phyloP scores from a whole-genome alignment of 2,329 filamentous ascomycete genomes.

The Xylaria sp. region DNA sequence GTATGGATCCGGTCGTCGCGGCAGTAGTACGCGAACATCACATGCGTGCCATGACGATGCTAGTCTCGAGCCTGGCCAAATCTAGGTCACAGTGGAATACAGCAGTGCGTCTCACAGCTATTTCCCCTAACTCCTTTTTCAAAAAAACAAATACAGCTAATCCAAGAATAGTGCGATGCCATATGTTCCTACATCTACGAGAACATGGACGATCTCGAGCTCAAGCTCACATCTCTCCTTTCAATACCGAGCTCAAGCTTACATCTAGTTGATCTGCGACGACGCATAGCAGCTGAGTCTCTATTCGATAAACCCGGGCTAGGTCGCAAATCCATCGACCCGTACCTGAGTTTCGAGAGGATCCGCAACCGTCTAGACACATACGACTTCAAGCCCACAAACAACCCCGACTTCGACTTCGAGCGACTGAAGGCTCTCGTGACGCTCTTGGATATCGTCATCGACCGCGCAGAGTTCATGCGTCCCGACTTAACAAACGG shows the following conservation, averaged over 20 bases:
- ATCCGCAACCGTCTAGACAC: conserved; percentile 60
- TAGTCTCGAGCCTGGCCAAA: conserved; percentile 58
- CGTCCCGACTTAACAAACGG: conserved; percentile 12
- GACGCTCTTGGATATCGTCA: conserved; percentile 76
- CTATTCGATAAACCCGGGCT: conserved; percentile 65
- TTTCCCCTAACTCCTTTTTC: no score
- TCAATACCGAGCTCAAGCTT: conserved; percentile 66
- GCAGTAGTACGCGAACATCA: conserved; percentile 45
- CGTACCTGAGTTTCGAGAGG: conserved; percentile 55
- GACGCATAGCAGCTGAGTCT: conserved; percentile 73
- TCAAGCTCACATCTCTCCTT: conserved; percentile 69
- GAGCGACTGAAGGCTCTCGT: conserved; percentile 72
- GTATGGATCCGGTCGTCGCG: conserved; percentile 62
- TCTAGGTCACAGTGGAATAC: conserved; percentile 53
- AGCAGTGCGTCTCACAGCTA: conserved; percentile 54
- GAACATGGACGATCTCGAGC: conserved; percentile 59
- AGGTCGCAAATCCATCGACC: conserved; percentile 55
- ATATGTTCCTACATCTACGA: conserved; percentile 61
- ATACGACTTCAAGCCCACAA: conserved; percentile 63
- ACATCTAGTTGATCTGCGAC: conserved; percentile 68
- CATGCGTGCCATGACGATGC: conserved; percentile 53
- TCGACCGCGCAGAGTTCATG: conserved; percentile 70
- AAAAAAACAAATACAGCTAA: conserved; percentile 2
- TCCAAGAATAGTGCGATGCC: conserved; percentile 58
- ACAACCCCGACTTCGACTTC: conserved; percentile 75